These are phyloP conservation scores for barley (Hordeum vulgare) DNA, from an alignment of 176 grass and related monocot genomes.

Conservation along the genomic window MorexV3_pseudomolecules_assembly NC_058519.1:296336441-296336940, in stretches of 20 bases:
- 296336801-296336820: neutral
- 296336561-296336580: neutral
- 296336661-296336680: neutral
- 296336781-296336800: neutral
- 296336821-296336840: neutral
- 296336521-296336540: neutral
- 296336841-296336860: neutral
- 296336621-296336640: neutral
- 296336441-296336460: neutral
- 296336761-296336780: neutral
- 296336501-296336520: conserved; percentile 24
- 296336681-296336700: neutral
- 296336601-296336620: neutral
- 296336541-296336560: neutral
- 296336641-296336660: neutral
- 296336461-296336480: conserved; percentile 27
- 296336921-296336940: neutral
- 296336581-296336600: neutral
- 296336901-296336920: neutral
- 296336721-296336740: neutral
- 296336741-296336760: neutral
- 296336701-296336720: neutral
- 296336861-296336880: too few species aligned
- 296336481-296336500: conserved; percentile 50
- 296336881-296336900: neutral